These are phyloP conservation scores for Penicillium corylophilum DNA, from an alignment of 2,329 filamentous ascomycete genomes.

Conservation along the genomic window DNA sequence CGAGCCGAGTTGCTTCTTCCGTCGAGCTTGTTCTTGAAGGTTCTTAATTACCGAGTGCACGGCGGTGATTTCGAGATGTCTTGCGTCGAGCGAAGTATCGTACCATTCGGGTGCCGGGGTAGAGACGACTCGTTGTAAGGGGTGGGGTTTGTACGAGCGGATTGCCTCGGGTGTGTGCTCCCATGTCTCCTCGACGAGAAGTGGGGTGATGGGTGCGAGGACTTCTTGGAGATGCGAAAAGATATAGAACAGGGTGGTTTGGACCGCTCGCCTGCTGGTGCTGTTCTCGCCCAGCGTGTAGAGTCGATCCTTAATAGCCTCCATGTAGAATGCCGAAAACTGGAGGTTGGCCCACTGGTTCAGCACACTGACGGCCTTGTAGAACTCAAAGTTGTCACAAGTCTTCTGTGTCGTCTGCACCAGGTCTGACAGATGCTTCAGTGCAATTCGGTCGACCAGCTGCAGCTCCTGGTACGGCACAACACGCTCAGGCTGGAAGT, in stretches of 20 bases:
- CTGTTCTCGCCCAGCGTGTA: slow-evolving; percentile 77
- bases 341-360: slow-evolving; percentile 81
- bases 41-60: slow-evolving; percentile 69
- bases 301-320: slow-evolving; percentile 84
- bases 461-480: slow-evolving; percentile 53
- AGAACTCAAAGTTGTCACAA: slow-evolving; percentile 75
- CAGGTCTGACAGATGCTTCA: slow-evolving; percentile 69
- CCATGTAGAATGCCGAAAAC: slow-evolving; percentile 90
- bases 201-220: slow-evolving; percentile 75
- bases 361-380: slow-evolving; percentile 69
- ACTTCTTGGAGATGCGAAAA: slow-evolving; percentile 73
- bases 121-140: slow-evolving; percentile 42
- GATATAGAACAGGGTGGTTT: slow-evolving; percentile 60
- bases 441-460: slow-evolving; percentile 69
- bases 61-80: slow-evolving; percentile 44
- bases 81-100: slow-evolving; percentile 50
- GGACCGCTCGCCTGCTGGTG: slow-evolving; percentile 56
- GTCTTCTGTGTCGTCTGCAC: slow-evolving; percentile 64
- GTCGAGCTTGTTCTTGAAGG: slow-evolving; percentile 70
- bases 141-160: slow-evolving; percentile 49
- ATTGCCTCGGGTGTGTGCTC: slow-evolving; percentile 69
- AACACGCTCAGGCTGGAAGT: slow-evolving; percentile 47
- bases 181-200: slow-evolving; percentile 88
- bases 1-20: slow-evolving; percentile 71
- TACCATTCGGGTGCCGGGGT: slow-evolving; percentile 35